Evolutionary conservation across 169 alveolate species (phyloP).

Genomic region (Babesia ovata): DNA sequence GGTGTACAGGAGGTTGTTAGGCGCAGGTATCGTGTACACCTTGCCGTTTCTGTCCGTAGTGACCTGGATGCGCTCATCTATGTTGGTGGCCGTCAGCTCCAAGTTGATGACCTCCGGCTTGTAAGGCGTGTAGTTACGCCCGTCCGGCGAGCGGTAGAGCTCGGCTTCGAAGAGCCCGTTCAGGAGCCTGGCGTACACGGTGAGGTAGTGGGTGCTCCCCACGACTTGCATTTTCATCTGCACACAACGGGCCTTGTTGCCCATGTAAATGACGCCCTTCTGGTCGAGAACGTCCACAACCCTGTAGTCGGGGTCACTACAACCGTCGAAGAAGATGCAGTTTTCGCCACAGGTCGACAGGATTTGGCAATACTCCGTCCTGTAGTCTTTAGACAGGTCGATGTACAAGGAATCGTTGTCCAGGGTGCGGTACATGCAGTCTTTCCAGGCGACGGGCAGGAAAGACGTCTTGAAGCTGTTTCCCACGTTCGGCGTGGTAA

Average conservation of each 20-base stretch:
- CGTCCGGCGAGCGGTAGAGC: constrained; percentile 4
- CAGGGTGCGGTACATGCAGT: constrained; percentile 8
- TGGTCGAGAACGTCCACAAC: constrained; percentile 28
- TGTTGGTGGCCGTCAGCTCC: constrained; percentile 4
- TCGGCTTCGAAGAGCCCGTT: constrained; percentile 15
- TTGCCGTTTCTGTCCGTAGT: neutral
- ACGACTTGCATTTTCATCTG: constrained; percentile 5
- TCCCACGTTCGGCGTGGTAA: constrained; percentile 23
- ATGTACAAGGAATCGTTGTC: constrained; percentile 11
- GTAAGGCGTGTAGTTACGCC: neutral
- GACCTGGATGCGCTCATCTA: constrained; percentile 18
- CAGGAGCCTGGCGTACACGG: constrained; percentile 30
- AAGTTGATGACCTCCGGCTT: constrained; percentile 22
- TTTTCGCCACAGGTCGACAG: constrained; percentile 38
- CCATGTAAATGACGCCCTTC: constrained; percentile 24
- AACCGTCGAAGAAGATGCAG: constrained; percentile 63
- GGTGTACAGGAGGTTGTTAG: constrained; percentile 30
- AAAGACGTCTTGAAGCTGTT: constrained; percentile 4
- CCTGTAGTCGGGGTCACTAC: constrained; percentile 32
- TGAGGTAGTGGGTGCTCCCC: constrained; percentile 1
- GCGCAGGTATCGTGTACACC: constrained; percentile 18
- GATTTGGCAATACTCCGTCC: neutral
- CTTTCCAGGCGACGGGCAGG: constrained; percentile 33
- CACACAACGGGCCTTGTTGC: constrained; percentile 21
- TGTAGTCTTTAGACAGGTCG: constrained; percentile 10